Base-by-base conservation (phyloP, 805 yeast genomes). In the Lipomyces chichibuensis region DNA sequence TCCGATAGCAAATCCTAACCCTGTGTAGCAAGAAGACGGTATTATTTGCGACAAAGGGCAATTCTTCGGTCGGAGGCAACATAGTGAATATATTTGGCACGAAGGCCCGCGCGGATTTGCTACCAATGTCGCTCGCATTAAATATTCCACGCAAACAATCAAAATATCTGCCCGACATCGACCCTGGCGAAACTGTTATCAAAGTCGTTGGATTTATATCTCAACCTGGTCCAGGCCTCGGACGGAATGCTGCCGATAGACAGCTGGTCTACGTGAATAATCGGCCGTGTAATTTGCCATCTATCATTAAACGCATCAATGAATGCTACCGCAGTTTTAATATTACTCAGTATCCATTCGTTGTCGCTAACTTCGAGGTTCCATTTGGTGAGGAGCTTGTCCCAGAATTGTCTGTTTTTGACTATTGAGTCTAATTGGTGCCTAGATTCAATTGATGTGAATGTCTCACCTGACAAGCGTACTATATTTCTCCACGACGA, bases 401-500 rank as follows among this genome's bases (percentile, higher is more conserved):
- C 8, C 9, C 23, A n/a, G 23, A 23, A 43, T n/a, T 11, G 49
- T 43, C 49, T 43, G 23, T 17, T 14, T 43, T 43, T 43, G 49
- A 39, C 17, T 4, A 17, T 37, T 5, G 13, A 37, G 5, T 17
- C 49, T 43, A 9, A 43, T n/a, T 7, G 2, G 14, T 17, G 14
- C 37, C 55, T 25, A 37, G 63, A 33, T 13, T 54, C 62, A 4
- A 76, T 76, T n/a, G 99, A 95, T 77, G 82, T 95, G 23, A 95
- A 95, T 77, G 90, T 95, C 0, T 88, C 97, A 0, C 98, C 99
- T 0, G 98, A 95, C 76, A 95, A 95, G 75, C 81, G 94, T 62
- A 84, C 87, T 1, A 82, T 93, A 1, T 75, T 90, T 73, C 75
- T 92, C 1, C 92, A 88, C 66, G 81, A 87, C 68, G 98, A 93